phyloP scores from a whole-genome alignment of 2,329 filamentous ascomycete species.

The Sporothrix brasiliensis region DNA sequence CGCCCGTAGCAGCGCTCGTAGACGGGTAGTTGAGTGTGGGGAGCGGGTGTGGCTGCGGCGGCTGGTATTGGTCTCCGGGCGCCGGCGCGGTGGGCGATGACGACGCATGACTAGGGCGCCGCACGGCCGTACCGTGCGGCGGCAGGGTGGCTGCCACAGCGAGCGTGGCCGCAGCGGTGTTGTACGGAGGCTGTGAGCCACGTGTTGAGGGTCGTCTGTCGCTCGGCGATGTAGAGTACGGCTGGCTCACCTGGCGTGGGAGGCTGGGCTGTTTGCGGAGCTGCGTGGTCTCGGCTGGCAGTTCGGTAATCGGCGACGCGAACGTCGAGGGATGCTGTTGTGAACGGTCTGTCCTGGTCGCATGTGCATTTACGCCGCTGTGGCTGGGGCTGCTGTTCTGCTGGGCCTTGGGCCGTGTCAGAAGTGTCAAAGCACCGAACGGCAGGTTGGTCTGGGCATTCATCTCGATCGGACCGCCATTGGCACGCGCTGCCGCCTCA shows the following conservation, averaged over 20 bases:
- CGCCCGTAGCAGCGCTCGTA: not conserved
- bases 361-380: not conserved
- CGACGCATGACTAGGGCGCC: slow-evolving; percentile 31
- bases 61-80: not conserved
- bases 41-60: not conserved
- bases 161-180: not conserved
- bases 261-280: slow-evolving; percentile 23
- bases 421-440: slow-evolving; percentile 47
- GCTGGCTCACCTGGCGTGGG: slow-evolving; percentile 12
- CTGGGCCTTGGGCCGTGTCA: slow-evolving; percentile 43
- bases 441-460: slow-evolving; percentile 47
- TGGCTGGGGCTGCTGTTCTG: not conserved
- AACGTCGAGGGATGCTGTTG: slow-evolving; percentile 23
- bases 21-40: not conserved
- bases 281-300: slow-evolving; percentile 25
- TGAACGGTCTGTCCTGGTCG: not conserved
- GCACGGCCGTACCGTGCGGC: not conserved
- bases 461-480: slow-evolving; percentile 42
- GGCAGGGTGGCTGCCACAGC: slow-evolving; percentile 5
- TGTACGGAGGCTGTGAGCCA: slow-evolving; percentile 16
- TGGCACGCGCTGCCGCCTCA: slow-evolving; percentile 40
- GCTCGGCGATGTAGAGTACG: slow-evolving; percentile 22
- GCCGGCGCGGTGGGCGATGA: slow-evolving; percentile 19
- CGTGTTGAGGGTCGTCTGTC: slow-evolving; percentile 26
- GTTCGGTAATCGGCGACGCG: slow-evolving; percentile 23